Evolutionary conservation across 306 rosid species (phyloP), one percentile per base, ranked within the genome.

Genomic region (Mucuna pruriens): DNA sequence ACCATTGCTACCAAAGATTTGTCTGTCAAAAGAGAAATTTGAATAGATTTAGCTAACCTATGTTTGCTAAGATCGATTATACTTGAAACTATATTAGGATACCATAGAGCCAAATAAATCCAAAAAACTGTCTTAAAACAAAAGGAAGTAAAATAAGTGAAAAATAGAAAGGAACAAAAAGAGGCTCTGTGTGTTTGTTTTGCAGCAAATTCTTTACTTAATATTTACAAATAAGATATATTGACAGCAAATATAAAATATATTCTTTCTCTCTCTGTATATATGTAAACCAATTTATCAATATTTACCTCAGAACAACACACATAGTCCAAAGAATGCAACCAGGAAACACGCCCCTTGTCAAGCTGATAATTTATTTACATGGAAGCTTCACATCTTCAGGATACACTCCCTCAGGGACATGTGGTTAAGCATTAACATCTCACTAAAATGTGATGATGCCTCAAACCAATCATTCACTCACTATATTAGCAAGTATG

Each of bases 381-480:
- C 55, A 60, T 64, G 40, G 36, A 85, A 64, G 79, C 77, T 83
- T 85, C 77, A 65, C 61, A 77, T 51, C 61, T 85, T 75, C 75
- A 11, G 73, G 82, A 70, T 19, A 48, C n/a, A 82, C 82, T 60
- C 22, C 29, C 15, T 42, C 31, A 70, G 54, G 65, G 64, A 40
- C 13, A 63, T 0, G 12, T 36, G 76, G 69, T 67, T 64, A 70
- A 80, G 77, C 45, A 71, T 33, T 49, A 70, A 49, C 46, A 39
- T 39, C 81, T 44, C 75, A 58, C 34, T 58, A 61, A 38, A 69
- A 17, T 39, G 52, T 36, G 13, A 46, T 7, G 36, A 29, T 48
- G 39, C 38, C 57, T 38, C 57, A 82, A 81, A 86, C 55, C 84
- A 55, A 62, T 26, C 85, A 82, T 25, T 33, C 70, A 70, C 49